Evolutionary conservation across 495 filamentous ascomycete species (phyloP).

Genomic region (Viridothelium virens): DNA sequence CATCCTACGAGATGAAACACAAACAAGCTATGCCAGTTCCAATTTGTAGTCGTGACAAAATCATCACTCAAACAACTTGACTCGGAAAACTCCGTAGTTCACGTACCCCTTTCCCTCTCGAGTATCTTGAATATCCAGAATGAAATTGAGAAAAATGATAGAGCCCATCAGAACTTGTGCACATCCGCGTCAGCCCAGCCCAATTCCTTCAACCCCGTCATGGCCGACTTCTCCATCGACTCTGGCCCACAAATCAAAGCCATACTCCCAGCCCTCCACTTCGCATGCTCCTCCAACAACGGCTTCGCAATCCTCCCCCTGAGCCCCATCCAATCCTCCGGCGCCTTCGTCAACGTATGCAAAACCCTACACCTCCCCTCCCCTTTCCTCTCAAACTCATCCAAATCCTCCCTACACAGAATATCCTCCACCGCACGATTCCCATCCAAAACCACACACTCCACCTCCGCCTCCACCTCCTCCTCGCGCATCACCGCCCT

Average conservation of each 20-base stretch:
- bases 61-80: too few species aligned
- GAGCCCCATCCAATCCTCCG: conserved; percentile 59
- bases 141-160: too few species aligned
- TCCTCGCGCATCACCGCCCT: conserved; percentile 61
- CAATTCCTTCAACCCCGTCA: conserved; percentile 52
- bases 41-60: too few species aligned
- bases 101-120: too few species aligned
- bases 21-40: too few species aligned
- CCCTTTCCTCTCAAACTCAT: conserved; percentile 48
- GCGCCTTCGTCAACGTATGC: conserved; percentile 63
- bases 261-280: conserved; percentile 47
- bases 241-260: conserved; percentile 80
- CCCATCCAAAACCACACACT: conserved; percentile 70
- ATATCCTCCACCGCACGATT: conserved; percentile 81
- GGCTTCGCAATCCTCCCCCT: conserved; percentile 59
- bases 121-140: background rate
- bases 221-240: conserved; percentile 64
- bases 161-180: background rate
- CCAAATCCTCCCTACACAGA: conserved; percentile 68
- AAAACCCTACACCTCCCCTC: conserved; percentile 55
- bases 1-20: too few species aligned
- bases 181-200: conserved; percentile 49
- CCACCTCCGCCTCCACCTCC: conserved; percentile 47
- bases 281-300: conserved; percentile 56
- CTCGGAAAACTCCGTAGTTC: too few species aligned